Evolutionary conservation across 2,329 filamentous ascomycete species (phyloP), one percentile per base, ranked within the genome.

Genomic region (Metarhizium album): DNA sequence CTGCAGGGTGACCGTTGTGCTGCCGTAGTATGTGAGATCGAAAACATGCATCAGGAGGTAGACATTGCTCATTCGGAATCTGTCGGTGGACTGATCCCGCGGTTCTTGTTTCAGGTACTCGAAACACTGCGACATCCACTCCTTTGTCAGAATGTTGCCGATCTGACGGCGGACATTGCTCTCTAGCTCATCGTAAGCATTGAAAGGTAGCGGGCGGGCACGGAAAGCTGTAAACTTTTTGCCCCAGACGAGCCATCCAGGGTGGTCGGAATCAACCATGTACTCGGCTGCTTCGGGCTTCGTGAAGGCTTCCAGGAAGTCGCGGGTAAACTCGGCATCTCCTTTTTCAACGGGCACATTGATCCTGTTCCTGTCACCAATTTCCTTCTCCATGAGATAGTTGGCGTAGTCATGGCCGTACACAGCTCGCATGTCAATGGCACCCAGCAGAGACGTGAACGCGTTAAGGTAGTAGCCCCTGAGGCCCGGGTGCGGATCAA

Each of bases 41-140:
- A 98, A 94, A 0, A 89, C 81, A 62, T 95, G 88, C 63, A 91
- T 87, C 38, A 98, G 74, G 58, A 96, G 78, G 66, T 94, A 86
- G 0, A 89, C 86, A 61, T 86, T 90, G 33, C 85, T 83, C 77
- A 95, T 90, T 50, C 90, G 81, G 72, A 98, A 97, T 49, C 91
- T 80, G 64, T 98, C 91, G 1, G 86, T 78, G 4, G 78, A 78
- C 0, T 81, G 69, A 63, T 97, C 91, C 43, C 91, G 83, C 2
- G 93, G 91, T 66, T 97, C 91, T 67, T 97, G 93, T 70, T 96
- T 97, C 71, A 97, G 79, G 64, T 91, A 97, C 23, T 84, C 86
- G 62, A 98, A 98, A 67, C 85, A 91, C 47, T 84, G 85, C 42
- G 80, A 79, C 58, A 96, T 83, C 94, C 93, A 98, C 27, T 88